Percentiles rank a stretch among this genome's conserved stretches.
Evolutionary conservation across 2,329 filamentous ascomycete species (phyloP).

Genomic region (Teratosphaeriaceae sp.): DNA sequence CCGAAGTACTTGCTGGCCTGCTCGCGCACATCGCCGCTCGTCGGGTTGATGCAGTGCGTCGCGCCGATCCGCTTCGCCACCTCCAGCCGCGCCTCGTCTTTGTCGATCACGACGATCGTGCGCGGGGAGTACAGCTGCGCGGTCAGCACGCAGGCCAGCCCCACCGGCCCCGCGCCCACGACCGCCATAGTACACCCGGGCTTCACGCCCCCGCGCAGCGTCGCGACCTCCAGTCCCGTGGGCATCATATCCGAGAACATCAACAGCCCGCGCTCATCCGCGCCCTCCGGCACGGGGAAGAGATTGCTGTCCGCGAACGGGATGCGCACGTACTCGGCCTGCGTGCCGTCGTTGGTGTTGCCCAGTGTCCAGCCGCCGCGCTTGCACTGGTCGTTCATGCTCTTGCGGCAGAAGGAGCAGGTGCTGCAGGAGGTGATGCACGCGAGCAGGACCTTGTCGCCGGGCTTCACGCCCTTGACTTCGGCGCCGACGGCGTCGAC

Average conservation of each 20-base stretch:
- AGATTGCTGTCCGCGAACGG: constrained; percentile 46
- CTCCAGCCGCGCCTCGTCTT: constrained; percentile 42
- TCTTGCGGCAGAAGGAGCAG: constrained; percentile 45
- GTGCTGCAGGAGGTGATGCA: constrained; percentile 45
- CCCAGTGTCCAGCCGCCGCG: constrained; percentile 51
- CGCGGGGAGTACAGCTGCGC: constrained; percentile 49
- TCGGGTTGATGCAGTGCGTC: constrained; percentile 35
- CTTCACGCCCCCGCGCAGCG: constrained; percentile 45
- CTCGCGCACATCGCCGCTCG: constrained; percentile 29
- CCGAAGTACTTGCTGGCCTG: constrained; percentile 38
- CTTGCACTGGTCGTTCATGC: constrained; percentile 48
- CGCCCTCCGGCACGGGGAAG: constrained; percentile 37
- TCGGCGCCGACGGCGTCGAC: constrained; percentile 40
- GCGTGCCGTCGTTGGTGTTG: constrained; percentile 47
- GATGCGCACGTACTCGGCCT: constrained; percentile 52
- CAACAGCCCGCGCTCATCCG: constrained; percentile 40
- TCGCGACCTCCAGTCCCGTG: constrained; percentile 51
- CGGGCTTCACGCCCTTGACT: constrained; percentile 42
- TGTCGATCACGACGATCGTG: constrained; percentile 47
- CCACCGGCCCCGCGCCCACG: constrained; percentile 51
- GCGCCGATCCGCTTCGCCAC: constrained; percentile 46
- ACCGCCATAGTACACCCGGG: constrained; percentile 49
- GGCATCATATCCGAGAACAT: constrained; percentile 52
- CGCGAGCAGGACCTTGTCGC: constrained; percentile 43
- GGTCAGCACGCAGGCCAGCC: constrained; percentile 49